These are phyloP conservation scores for Monosporascus sp. DNA, from an alignment of 2,329 filamentous ascomycete genomes.

Conservation along the genomic window DNA sequence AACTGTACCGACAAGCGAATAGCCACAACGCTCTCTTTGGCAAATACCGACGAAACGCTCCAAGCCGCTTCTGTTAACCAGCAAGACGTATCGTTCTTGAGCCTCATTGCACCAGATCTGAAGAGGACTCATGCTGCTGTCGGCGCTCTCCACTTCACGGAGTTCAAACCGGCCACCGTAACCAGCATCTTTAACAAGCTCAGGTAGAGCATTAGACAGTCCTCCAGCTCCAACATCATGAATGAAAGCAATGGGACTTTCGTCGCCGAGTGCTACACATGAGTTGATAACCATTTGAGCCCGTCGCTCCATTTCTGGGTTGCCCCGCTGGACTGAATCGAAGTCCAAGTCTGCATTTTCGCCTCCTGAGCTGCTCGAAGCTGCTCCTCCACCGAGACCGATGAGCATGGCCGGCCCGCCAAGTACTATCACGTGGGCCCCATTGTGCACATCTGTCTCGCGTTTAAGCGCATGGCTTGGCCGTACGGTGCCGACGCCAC, in stretches of 20 bases:
- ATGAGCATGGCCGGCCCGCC: slow-evolving; percentile 98
- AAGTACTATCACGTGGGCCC: slow-evolving; percentile 82
- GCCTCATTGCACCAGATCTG: slow-evolving; percentile 98
- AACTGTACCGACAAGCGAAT: slow-evolving; percentile 83
- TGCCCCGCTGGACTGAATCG: slow-evolving; percentile 93
- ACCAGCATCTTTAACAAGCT: slow-evolving; percentile 71
- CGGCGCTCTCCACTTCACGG: slow-evolving; percentile 86
- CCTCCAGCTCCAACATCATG: slow-evolving; percentile 97
- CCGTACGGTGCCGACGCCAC: slow-evolving; percentile 86
- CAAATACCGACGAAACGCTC: slow-evolving; percentile 68
- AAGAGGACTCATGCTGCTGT: slow-evolving; percentile 87
- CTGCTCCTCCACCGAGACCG: slow-evolving; percentile 89
- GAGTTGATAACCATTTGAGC: slow-evolving; percentile 98
- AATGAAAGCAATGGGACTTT: slow-evolving; percentile 93
- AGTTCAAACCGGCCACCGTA: slow-evolving; percentile 89
- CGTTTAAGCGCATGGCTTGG: slow-evolving; percentile 89
- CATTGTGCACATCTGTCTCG: slow-evolving; percentile 70
- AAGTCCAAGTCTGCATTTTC: slow-evolving; percentile 93
- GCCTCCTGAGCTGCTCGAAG: slow-evolving; percentile 82
- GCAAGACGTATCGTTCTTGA: slow-evolving; percentile 91
- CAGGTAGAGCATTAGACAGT: slow-evolving; percentile 67
- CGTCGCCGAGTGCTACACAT: slow-evolving; percentile 74
- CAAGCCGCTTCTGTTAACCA: slow-evolving; percentile 75
- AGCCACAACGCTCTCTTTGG: slow-evolving; percentile 79
- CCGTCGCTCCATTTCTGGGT: slow-evolving; percentile 90